Base-by-base conservation (phyloP, 2,329 filamentous ascomycete species). In the Sporothrix globosa region DNA sequence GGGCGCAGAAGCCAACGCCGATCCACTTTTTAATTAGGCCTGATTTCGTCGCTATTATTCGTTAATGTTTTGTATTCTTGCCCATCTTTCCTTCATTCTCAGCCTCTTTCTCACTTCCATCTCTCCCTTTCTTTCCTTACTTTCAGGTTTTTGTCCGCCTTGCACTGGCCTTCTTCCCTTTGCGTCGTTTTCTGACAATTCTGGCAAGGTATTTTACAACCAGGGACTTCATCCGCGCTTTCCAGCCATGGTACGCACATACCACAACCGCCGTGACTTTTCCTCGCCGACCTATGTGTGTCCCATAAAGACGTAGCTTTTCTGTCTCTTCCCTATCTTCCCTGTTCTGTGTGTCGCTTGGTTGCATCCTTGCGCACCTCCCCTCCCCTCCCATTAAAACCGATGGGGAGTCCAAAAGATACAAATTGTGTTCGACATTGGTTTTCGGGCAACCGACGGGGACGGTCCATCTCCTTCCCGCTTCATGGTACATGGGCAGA, bases 361-460 rank as follows among this genome's bases (percentile, higher is more conserved):
- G 63, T 53, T 67, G 63, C 63, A 67, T 67, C 65, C 65, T 67
- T 67, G 65, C 50, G 5, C 34, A 53, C 48, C 60, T 41, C 60
- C 60, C 41, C 60, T 30, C 44, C 61, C 21, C 61, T 65, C 41
- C 60, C 39, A 46, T 27, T 34, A 30, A 34, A 5, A 17, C 13
- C 19, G 61, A 50, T 30, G 61, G 27, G 61, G 61, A 66, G 61
- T n/a, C 19, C 46, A 30, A n/a, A 30, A 17, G 44, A 66, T 27
- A 34, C 39, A 65, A 65, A 48, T 11, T 11, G 21, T 48, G 60
- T 30, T 48, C 4, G 13, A 27, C 58, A 13, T 63, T 39, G 58
- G n/a, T 27, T 60, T 41, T 60, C 30, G 34, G 56, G 30, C 30
- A 13, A 21, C 7, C n/a, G n/a, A 61, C 39, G 34, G 56, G 39